Evolutionary conservation across 345 rosid species (phyloP), one percentile per base, ranked within the genome.

Genomic region (Triadica sebifera): DNA sequence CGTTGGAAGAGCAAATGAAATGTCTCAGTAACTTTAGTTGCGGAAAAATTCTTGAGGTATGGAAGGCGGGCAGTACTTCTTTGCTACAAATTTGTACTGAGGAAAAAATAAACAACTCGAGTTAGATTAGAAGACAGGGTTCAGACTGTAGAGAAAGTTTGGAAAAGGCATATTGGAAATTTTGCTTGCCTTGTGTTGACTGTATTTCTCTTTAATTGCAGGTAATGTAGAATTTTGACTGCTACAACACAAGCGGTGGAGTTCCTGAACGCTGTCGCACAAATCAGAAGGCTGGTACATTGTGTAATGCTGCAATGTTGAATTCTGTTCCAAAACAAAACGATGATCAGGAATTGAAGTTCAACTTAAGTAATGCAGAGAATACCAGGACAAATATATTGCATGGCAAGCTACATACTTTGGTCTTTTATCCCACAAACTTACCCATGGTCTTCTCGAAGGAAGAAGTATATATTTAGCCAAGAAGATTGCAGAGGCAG

Each of bases 401-500:
- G n/a, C n/a, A n/a, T n/a, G n/a, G n/a, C n/a, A n/a, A n/a, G n/a
- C n/a, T n/a, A n/a, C n/a, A n/a, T n/a, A n/a, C n/a, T n/a, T n/a
- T n/a, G n/a, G 6, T 60, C 8, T 62, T 15, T 34, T 11, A 53
- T 29, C 52, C 13, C 25, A 43, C 41, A 43, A 43, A 43, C 47
- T 34, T 90, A 94, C 98, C 97, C 98, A 94, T 65, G 98, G 97
- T 78, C 84, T 87, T 82, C 78, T 89, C 50, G 93, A 83, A 70
- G 98, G 98, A 71, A 83, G 57, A 71, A 91, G 84, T 15, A 92
- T 81, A 75, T 77, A 91, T 80, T 86, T 89, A 62, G 95, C 90
- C 75, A 94, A 84, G 85, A 94, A 91, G 73, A 92, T 89, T 22
- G 98, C 87, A 29, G 97, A 94, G 71, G 97, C 95, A n/a, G 98